Evolutionary conservation across 495 filamentous ascomycete species (phyloP).

Genomic region (Cudoniella acicularis): DNA sequence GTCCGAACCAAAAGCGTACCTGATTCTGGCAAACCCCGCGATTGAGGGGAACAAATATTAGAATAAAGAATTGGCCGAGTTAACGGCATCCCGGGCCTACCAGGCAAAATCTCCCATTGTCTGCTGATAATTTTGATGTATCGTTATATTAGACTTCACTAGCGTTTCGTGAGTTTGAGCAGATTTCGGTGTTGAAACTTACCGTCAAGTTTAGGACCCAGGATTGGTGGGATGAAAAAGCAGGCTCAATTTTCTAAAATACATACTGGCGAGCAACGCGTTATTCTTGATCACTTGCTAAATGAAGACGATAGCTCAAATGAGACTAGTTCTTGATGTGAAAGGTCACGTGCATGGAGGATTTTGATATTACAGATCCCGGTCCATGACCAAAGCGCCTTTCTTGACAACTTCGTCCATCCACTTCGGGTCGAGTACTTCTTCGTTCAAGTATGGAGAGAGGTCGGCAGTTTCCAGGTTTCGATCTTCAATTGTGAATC

Average conservation of each 20-base stretch:
- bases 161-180: neutral
- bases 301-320: no score
- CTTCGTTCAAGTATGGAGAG: slow-evolving; percentile 15
- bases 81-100: neutral
- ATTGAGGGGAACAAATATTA: neutral
- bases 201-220: no score
- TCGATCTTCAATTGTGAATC: slow-evolving; percentile 16
- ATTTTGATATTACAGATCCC: neutral
- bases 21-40: neutral
- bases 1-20: neutral
- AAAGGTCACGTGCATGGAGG: no score
- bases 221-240: no score
- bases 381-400: slow-evolving; percentile 4
- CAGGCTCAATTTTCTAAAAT: no score
- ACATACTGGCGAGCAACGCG: no score
- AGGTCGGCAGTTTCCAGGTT: slow-evolving; percentile 1
- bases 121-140: neutral
- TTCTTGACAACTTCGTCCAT: slow-evolving; percentile 17
- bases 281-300: no score
- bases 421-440: slow-evolving; percentile 20
- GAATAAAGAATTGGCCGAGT: neutral
- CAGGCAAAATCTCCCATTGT: neutral
- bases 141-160: neutral
- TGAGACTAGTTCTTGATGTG: no score
- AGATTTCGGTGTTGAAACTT: neutral